Evolutionary conservation across 345 rosid genomes (phyloP).

Genomic region (Brassica juncea): DNA sequence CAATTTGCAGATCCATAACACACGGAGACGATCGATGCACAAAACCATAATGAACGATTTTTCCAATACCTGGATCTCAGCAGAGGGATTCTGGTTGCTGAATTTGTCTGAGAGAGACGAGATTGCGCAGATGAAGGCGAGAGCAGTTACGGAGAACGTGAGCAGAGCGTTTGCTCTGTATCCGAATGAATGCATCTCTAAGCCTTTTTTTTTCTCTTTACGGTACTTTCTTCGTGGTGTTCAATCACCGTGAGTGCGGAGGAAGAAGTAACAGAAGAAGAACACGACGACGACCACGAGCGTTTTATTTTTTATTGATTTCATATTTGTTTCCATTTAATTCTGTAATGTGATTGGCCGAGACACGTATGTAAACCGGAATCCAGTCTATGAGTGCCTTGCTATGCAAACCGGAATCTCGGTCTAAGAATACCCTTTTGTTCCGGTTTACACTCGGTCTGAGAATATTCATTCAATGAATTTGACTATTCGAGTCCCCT

Average conservation of each 20-base stretch:
- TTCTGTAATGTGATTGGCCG: slow-evolving; percentile 31
- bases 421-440: slow-evolving; percentile 3
- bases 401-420: slow-evolving; percentile 20
- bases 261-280: neutral
- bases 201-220: neutral
- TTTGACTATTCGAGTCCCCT: neutral
- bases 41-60: neutral
- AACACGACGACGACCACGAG: slow-evolving; percentile 14
- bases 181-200: slow-evolving; percentile 82
- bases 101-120: slow-evolving; percentile 85
- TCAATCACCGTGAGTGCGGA: neutral
- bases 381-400: too few relatives aligned
- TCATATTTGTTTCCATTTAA: neutral
- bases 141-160: slow-evolving; percentile 75
- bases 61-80: slow-evolving; percentile 73
- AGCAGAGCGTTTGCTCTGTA: slow-evolving; percentile 89
- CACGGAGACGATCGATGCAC: neutral
- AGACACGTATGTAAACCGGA: slow-evolving; percentile 20
- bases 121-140: slow-evolving; percentile 83
- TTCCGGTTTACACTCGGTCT: neutral
- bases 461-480: neutral
- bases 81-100: slow-evolving; percentile 75
- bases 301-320: slow-evolving; percentile 19
- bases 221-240: neutral
- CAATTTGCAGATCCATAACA: slow-evolving; percentile 22